Evolutionary conservation across 192 early-diverging fungal genomes (phyloP).

Genomic region (Podila clonocystis): DNA sequence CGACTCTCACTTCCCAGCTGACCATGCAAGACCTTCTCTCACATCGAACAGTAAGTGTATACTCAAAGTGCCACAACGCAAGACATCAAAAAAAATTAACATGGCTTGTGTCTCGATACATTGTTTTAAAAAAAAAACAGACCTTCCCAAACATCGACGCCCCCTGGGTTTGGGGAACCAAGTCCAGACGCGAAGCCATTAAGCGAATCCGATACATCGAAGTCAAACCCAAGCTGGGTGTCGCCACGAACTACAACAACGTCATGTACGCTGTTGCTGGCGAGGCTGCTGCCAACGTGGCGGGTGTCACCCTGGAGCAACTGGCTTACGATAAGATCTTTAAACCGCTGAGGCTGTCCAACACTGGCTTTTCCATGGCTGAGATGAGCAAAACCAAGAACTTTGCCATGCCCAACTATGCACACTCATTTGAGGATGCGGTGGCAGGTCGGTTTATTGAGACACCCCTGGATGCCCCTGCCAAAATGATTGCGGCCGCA

Average conservation of each 20-base stretch:
- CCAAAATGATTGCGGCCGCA: neutral
- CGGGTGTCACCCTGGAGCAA: conserved; percentile 1
- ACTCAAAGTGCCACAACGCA: too few species aligned
- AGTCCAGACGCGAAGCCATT: neutral
- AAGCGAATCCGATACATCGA: conserved; percentile 12
- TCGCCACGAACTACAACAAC: conserved; percentile 7
- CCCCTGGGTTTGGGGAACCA: too few species aligned
- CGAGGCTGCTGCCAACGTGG: conserved; percentile 15
- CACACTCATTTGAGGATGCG: conserved; percentile 5
- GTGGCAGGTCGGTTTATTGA: neutral
- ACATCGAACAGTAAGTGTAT: too few species aligned
- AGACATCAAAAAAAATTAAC: too few species aligned
- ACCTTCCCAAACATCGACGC: too few species aligned
- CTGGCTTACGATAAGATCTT: conserved; percentile 16
- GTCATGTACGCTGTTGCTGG: conserved; percentile 24
- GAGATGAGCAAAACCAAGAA: conserved; percentile 13
- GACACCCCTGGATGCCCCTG: neutral
- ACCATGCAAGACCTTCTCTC: too few species aligned
- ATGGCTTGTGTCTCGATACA: too few species aligned
- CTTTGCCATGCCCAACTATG: conserved; percentile 1
- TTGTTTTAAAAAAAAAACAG: too few species aligned
- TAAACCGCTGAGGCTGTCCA: conserved; percentile 4
- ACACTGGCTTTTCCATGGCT: conserved; percentile 2
- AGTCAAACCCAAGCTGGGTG: neutral
- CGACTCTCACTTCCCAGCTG: too few species aligned